A percentile compares a stretch with the other conserved stretches of the same genome.
Evolutionary conservation across 1,284 basidiomycete genomes (phyloP).

Genomic region (Porogramme epimiltina): DNA sequence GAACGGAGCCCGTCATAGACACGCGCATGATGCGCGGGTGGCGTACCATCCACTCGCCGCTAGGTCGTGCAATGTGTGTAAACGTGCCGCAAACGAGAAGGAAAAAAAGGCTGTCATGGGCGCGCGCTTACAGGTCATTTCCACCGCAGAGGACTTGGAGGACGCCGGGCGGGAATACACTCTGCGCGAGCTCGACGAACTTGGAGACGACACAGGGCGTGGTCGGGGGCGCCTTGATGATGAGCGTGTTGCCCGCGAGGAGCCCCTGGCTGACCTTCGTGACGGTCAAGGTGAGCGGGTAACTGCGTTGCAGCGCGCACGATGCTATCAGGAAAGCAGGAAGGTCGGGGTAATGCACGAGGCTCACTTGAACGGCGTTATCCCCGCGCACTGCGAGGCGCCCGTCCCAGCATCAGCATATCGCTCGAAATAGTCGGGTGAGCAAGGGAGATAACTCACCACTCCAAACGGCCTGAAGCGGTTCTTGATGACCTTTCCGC

Average conservation of each 20-base stretch:
- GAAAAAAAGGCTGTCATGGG: not conserved
- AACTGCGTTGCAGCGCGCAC: slow-evolving; percentile 1
- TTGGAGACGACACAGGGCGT: slow-evolving; percentile 15
- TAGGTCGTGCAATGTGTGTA: too few species aligned
- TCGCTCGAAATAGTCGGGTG: too few species aligned
- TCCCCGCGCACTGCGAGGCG: slow-evolving; percentile 6
- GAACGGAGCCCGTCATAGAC: slow-evolving; percentile 18
- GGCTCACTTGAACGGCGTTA: slow-evolving; percentile 13
- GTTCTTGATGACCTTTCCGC: slow-evolving; percentile 3
- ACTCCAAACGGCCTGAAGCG: slow-evolving; percentile 10
- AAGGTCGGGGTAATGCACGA: not conserved
- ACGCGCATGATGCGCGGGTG: slow-evolving; percentile 18
- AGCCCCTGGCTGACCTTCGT: slow-evolving; percentile 61
- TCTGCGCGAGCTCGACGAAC: slow-evolving; percentile 20
- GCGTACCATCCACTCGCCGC: slow-evolving; percentile 15
- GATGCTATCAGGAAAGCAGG: not conserved
- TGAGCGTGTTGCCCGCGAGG: slow-evolving; percentile 53
- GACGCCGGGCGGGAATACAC: slow-evolving; percentile 20
- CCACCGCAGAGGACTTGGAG: slow-evolving; percentile 16
- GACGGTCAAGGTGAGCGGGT: slow-evolving; percentile 42
- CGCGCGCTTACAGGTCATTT: slow-evolving; percentile 13
- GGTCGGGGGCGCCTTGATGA: slow-evolving; percentile 46
- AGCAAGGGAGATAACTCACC: too few species aligned
- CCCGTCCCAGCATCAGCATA: too few species aligned
- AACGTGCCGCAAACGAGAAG: too few species aligned